These are phyloP conservation scores for Sclerotinia minor DNA, from an alignment of 2,329 filamentous ascomycete genomes.

Conservation along the genomic window DNA sequence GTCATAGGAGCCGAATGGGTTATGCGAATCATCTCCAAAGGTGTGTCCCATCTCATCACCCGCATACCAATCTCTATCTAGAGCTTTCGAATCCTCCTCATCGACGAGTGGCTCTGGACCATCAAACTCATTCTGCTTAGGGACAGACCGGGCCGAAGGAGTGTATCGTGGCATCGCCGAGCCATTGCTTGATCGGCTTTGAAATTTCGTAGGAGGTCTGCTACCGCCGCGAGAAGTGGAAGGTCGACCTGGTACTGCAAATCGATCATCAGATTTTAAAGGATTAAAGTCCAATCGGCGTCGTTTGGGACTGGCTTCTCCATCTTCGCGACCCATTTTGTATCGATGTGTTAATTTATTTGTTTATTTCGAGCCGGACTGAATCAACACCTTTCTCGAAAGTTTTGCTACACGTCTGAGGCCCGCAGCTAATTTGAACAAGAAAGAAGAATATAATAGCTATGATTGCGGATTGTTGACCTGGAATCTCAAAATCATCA, in stretches of 20 bases:
- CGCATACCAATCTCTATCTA: constrained; percentile 92
- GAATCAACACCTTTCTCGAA: not conserved
- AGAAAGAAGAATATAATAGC: not conserved
- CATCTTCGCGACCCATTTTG: constrained; percentile 46
- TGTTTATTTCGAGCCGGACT: constrained; percentile 11
- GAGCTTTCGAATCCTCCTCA: constrained; percentile 68
- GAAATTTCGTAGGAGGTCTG: constrained; percentile 44
- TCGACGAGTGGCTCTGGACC: constrained; percentile 60
- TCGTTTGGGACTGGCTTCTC: constrained; percentile 57
- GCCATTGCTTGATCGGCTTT: constrained; percentile 41
- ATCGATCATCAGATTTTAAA: constrained; percentile 55
- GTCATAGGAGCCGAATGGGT: constrained; percentile 80
- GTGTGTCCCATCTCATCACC: constrained; percentile 82
- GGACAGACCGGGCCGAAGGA: constrained; percentile 44
- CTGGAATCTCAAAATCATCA: not conserved
- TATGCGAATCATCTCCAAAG: constrained; percentile 89
- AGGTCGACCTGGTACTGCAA: constrained; percentile 44
- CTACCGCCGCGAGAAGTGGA: constrained; percentile 31
- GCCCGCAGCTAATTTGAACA: not conserved
- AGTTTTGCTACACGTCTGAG: not conserved
- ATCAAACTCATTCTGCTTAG: constrained; percentile 59
- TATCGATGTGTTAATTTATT: not conserved
- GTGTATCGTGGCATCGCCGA: constrained; percentile 42
- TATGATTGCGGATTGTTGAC: not conserved
- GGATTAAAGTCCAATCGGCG: constrained; percentile 64